These are phyloP conservation scores for Pelargonium nanum DNA, from an alignment of 345 rosid species.

Conservation along the genomic window DNA sequence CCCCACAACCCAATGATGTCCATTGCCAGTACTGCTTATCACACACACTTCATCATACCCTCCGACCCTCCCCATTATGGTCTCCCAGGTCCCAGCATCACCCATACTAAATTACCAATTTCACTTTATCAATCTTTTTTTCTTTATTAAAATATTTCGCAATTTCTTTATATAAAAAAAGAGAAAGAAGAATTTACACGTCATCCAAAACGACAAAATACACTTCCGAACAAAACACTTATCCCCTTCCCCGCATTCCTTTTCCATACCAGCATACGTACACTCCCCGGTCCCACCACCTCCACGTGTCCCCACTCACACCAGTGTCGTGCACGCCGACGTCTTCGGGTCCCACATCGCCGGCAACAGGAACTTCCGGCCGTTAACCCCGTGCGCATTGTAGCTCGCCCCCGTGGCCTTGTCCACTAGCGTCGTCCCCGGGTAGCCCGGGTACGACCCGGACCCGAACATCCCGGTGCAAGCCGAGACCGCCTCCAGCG, in stretches of 20 bases:
- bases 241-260: not conserved
- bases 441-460: slow-evolving; percentile 76
- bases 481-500: slow-evolving; percentile 64
- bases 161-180: too few species aligned
- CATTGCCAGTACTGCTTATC: too few species aligned
- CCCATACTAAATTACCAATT: too few species aligned
- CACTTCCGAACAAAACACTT: not conserved
- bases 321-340: slow-evolving; percentile 44
- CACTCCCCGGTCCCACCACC: not conserved
- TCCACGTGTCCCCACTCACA: slow-evolving; percentile 19
- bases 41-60: too few species aligned
- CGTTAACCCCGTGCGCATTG: slow-evolving; percentile 56
- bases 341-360: slow-evolving; percentile 89
- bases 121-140: too few species aligned
- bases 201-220: not conserved
- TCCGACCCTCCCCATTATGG: too few species aligned
- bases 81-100: too few species aligned
- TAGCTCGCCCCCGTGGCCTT: slow-evolving; percentile 64
- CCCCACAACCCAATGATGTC: too few species aligned
- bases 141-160: too few species aligned
- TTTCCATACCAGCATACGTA: not conserved
- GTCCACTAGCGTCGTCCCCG: slow-evolving; percentile 58
- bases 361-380: slow-evolving; percentile 66
- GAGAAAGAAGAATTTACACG: not conserved
- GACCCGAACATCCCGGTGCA: slow-evolving; percentile 73